Base-by-base conservation (phyloP, 2,329 filamentous ascomycete species). In the Colletotrichum plurivorum region DNA sequence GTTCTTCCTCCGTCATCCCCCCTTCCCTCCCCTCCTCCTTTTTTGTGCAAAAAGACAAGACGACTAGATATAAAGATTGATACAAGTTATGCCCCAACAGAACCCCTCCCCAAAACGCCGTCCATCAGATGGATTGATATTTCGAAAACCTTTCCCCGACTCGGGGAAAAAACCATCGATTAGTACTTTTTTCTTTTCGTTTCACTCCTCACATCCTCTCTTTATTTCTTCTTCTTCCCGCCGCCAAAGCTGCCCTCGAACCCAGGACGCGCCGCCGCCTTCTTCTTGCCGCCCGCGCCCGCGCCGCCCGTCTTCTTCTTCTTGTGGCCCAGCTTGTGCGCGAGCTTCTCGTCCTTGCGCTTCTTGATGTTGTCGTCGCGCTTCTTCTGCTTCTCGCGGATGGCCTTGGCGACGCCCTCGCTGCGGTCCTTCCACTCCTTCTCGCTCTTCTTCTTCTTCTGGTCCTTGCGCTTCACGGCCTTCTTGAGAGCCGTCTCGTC, bases 391-490 rank as follows among this genome's bases (percentile, higher is more conserved):
- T 91, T 92, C 74, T 93, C 91, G 61, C 94, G 92, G 78, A 93
- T 92, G 56, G 92, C 85, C 81, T 93, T 92, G 73, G 89, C 87
- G 56, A 98, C 90, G 36, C 91, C 91, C 31, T 92, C 89, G 46
- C 89, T 83, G 56, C 93, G 87, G 66, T 94, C 92, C 54, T 84
- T 87, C 93, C 96, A 98, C 77, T 96, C 94, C 77, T 92, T 92
- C 79, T 94, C 94, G 78, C 93, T 97, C 89, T 96, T 97, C 82
- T 91, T 92, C 89, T 98, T 98, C 60, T 88, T 85, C 73, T 91
- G 90, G 76, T 98, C 94, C 84, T 97, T 97, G 73, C 95, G 91
- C 87, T 98, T 98, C 73, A 98, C 85, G 0, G 95, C 93, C 86
- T 97, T 98, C 86, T 97, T 98, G 31, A 99, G 87, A 65, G 97